These are phyloP conservation scores for Plasmodium ovale DNA, from an alignment of 169 alveolate species.

Conservation along the genomic window DNA sequence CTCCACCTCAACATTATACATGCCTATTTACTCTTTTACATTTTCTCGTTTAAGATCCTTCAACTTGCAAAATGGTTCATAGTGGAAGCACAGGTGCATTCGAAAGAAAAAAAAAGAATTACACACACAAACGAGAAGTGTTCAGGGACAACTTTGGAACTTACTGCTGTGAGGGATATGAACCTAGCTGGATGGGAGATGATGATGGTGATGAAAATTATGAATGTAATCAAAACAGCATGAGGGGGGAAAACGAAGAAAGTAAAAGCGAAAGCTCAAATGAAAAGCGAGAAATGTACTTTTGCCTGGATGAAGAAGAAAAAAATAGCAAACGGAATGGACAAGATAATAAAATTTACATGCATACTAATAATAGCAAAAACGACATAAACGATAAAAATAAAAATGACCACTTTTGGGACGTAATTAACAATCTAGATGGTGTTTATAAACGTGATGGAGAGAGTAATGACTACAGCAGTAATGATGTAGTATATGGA, in stretches of 20 bases:
- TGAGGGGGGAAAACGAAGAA: not conserved
- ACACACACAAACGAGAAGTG: not conserved
- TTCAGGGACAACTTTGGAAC: not conserved
- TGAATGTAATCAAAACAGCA: not conserved
- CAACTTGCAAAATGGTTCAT: too few species aligned
- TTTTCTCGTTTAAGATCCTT: too few species aligned
- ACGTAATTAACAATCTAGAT: conserved; percentile 18
- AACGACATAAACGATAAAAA: not conserved
- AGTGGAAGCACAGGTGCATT: too few species aligned
- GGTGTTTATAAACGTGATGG: not conserved
- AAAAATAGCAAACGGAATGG: not conserved
- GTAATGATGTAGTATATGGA: not conserved
- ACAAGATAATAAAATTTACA: not conserved
- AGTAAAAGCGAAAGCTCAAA: not conserved
- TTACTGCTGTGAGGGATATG: not conserved
- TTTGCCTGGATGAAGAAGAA: not conserved
- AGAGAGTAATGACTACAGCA: not conserved
- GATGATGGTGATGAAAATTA: not conserved
- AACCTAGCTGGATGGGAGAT: too few species aligned
- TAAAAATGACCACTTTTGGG: conserved; percentile 9
- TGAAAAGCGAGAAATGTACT: not conserved
- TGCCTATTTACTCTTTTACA: too few species aligned
- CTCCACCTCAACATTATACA: too few species aligned
- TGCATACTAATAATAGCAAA: not conserved
- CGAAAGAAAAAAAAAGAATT: too few species aligned